Conservation (phyloP, 257 asterid genomes). For the Parsonsia alboflavescens region DNA sequence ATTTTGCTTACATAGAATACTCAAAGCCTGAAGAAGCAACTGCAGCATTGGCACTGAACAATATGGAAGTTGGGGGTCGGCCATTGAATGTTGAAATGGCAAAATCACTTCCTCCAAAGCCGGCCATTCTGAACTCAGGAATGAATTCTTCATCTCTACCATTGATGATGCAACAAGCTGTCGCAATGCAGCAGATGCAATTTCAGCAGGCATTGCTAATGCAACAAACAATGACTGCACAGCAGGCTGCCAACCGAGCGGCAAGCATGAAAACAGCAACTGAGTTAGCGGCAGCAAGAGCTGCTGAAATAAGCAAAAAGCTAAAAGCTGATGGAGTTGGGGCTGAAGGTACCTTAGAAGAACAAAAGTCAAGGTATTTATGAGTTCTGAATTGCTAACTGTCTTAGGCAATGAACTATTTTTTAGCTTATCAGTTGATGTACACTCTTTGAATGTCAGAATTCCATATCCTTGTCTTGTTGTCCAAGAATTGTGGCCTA, state of each 20-base stretch:
- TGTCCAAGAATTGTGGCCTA: background rate
- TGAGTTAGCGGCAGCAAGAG: slow-evolving; percentile 95
- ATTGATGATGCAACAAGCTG: slow-evolving; percentile 92
- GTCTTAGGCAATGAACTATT: background rate
- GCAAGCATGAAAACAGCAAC: slow-evolving; percentile 98
- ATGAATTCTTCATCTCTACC: slow-evolving; percentile 65
- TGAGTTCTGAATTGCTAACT: background rate
- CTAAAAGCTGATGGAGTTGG: slow-evolving; percentile 77
- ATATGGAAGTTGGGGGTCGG: slow-evolving; percentile 93
- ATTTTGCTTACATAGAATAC: slow-evolving; percentile 89
- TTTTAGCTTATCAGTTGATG: background rate
- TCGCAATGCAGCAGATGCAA: slow-evolving; percentile 98
- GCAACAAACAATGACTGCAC: slow-evolving; percentile 87
- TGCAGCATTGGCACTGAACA: slow-evolving; percentile 86
- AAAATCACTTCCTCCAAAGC: slow-evolving; percentile 84
- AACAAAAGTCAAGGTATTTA: slow-evolving; percentile 59
- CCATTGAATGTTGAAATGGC: slow-evolving; percentile 98
- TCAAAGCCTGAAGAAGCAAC: slow-evolving; percentile 86
- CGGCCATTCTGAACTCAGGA: slow-evolving; percentile 36
- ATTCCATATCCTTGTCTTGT: background rate
- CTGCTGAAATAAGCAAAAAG: slow-evolving; percentile 90
- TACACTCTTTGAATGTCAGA: background rate
- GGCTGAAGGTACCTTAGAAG: slow-evolving; percentile 49
- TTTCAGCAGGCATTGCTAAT: slow-evolving; percentile 92
- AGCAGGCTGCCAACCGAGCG: slow-evolving; percentile 92